phyloP scores from a whole-genome alignment of 108 stramenopile species.

The Cylindrotheca closterium region DNA sequence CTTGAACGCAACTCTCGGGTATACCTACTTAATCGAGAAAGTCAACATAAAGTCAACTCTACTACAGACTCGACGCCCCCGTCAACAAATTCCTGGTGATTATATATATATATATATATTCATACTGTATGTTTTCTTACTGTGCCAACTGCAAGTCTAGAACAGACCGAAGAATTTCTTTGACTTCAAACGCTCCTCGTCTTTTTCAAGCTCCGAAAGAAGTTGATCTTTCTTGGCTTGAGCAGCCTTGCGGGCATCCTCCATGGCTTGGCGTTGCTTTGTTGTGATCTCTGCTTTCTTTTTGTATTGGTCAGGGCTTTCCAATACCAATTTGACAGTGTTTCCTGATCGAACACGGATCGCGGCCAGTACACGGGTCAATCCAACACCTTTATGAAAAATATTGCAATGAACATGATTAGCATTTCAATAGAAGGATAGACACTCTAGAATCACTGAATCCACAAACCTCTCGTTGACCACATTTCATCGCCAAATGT shows the following conservation, averaged over 20 bases:
- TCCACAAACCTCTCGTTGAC: constrained; percentile 69
- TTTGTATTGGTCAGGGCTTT: constrained; percentile 54
- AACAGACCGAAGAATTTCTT: constrained; percentile 87
- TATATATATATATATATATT: too few relatives aligned
- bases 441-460: too few relatives aligned
- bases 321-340: constrained; percentile 83
- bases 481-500: constrained; percentile 97
- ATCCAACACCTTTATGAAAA: too few relatives aligned
- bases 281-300: constrained; percentile 58
- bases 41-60: too few relatives aligned
- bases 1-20: too few relatives aligned
- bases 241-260: constrained; percentile 72
- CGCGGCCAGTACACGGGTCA: constrained; percentile 86
- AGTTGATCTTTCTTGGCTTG: constrained; percentile 81
- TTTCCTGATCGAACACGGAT: constrained; percentile 86
- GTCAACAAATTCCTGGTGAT: too few relatives aligned
- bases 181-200: constrained; percentile 82
- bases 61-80: too few relatives aligned
- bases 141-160: too few relatives aligned
- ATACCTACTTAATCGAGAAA: too few relatives aligned
- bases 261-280: constrained; percentile 62
- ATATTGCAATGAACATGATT: constrained; percentile 19
- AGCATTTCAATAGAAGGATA: neutral
- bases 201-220: constrained; percentile 68
- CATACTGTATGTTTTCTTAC: too few relatives aligned